These are phyloP conservation scores for Pilobolus umbonatus DNA, from an alignment of 192 early-diverging fungal genomes.

Conservation along the genomic window DNA sequence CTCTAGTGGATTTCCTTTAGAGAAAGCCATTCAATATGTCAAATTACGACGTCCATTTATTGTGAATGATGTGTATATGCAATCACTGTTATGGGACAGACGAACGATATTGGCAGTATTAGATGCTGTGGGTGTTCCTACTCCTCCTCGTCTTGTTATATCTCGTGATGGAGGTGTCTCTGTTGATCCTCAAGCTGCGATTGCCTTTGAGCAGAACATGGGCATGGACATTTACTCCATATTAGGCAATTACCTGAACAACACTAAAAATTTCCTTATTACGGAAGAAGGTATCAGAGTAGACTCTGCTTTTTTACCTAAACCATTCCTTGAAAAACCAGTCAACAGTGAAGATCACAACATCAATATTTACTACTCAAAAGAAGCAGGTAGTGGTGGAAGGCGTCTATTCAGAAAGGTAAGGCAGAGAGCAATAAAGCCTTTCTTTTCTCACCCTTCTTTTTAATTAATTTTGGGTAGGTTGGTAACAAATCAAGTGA, in stretches of 20 bases:
- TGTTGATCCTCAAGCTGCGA: conserved; percentile 47
- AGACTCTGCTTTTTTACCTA: conserved; percentile 63
- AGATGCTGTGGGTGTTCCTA: conserved; percentile 74
- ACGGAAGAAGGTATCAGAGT: conserved; percentile 64
- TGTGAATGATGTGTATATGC: conserved; percentile 89
- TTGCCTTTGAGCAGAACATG: conserved; percentile 49
- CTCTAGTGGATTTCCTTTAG: conserved; percentile 86
- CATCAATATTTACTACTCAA: conserved; percentile 91
- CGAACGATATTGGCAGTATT: conserved; percentile 82
- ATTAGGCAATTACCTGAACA: conserved; percentile 6
- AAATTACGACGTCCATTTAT: conserved; percentile 78
- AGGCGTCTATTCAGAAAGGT: conserved; percentile 78
- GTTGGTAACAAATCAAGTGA: conserved; percentile 95
- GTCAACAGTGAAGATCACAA: conserved; percentile 96
- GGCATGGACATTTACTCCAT: conserved; percentile 43
- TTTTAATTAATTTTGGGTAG: conserved; percentile 30
- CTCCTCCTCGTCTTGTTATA: conserved; percentile 71
- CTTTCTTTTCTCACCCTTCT: not conserved
- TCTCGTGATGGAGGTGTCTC: conserved; percentile 64
- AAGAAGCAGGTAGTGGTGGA: conserved; percentile 75
- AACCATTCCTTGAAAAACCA: conserved; percentile 98
- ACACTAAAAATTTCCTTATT: conserved; percentile 17
- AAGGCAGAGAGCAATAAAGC: conserved; percentile 1
- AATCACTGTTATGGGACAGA: conserved; percentile 84
- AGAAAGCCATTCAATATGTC: conserved; percentile 89